Evolutionary conservation across 2,329 filamentous ascomycete species (phyloP), one percentile per base, ranked within the genome.

Genomic region (Pseudopithomyces maydicus): DNA sequence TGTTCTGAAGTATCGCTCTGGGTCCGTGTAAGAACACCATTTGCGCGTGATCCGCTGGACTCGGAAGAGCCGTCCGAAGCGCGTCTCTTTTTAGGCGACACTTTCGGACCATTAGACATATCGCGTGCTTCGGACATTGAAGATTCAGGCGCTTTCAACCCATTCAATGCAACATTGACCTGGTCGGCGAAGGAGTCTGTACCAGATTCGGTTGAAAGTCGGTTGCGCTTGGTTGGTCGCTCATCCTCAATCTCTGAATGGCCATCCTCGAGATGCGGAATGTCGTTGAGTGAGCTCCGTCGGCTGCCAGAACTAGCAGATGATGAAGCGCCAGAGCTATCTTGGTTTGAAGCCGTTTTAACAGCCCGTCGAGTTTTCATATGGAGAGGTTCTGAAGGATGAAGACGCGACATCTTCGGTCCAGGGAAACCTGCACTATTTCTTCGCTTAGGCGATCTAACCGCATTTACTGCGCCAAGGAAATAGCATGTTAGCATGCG

Each of bases 281-380:
- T 49, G 58, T 68, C 68, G 61, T 74, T 67, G 39, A 77, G 57
- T 43, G 76, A 78, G 67, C 69, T 78, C 62, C 76, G 74, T 54
- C 75, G 75, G 55, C 76, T 77, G 64, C 67, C 67, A 39, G 64
- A 71, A 62, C 70, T 72, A 46, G 70, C 67, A 62, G 66, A 66
- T 57, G 74, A 76, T 45, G 69, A 59, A 22, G 69, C 72, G 56
- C 68, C 69, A 33, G 74, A 65, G 61, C 68, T 74, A 51, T 66
- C 69, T 54, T 71, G 69, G 57, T 69, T 71, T 50, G 74, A 76
- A 50, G 69, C 72, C 57, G 70, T 72, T 60, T 74, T 75, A 66
- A 73, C 72, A 70, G 75, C 74, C 65, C 73, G 74, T 55, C 80
- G 75, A 49, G 79, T 81, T 55, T 77, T 81, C 80, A 82, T 82